Percentiles rank a stretch among this genome's conserved stretches.
These are phyloP conservation scores for Flueggea neowawraea DNA, from an alignment of 441 rosid genomes.

Conservation along the genomic window DNA sequence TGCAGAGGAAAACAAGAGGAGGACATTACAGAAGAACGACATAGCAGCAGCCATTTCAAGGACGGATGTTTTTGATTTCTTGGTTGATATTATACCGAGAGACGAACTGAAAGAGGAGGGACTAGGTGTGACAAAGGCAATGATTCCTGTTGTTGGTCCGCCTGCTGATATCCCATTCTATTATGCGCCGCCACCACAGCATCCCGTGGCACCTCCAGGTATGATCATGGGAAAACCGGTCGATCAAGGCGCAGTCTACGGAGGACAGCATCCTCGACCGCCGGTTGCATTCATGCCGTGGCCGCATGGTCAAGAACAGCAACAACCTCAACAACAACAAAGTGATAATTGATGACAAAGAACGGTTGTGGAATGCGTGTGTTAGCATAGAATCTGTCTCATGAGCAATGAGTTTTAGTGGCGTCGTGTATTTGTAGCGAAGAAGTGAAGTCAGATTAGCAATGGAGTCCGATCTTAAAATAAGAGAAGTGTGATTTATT, in stretches of 20 bases:
- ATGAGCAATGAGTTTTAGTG: too few relatives aligned
- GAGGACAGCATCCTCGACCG: slow-evolving; percentile 49
- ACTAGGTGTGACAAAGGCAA: slow-evolving; percentile 69
- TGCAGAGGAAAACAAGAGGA: slow-evolving; percentile 88
- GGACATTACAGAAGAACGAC: slow-evolving; percentile 88
- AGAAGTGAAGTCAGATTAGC: too few relatives aligned
- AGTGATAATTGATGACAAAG: not conserved
- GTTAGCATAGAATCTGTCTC: not conserved
- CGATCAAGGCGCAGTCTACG: slow-evolving; percentile 46
- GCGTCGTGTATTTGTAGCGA: too few relatives aligned
- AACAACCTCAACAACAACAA: slow-evolving; percentile 38
- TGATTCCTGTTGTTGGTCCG: slow-evolving; percentile 58
- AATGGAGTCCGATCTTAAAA: too few relatives aligned
- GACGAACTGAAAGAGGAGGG: slow-evolving; percentile 91
- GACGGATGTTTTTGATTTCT: slow-evolving; percentile 85
- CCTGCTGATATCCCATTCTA: slow-evolving; percentile 63
- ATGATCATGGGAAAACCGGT: slow-evolving; percentile 66
- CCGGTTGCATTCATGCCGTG: slow-evolving; percentile 53
- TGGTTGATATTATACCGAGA: slow-evolving; percentile 84
- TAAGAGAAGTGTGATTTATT: too few relatives aligned
- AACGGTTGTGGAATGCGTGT: not conserved
- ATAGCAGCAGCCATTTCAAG: slow-evolving; percentile 89
- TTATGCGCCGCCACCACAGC: slow-evolving; percentile 56
- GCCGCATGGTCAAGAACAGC: slow-evolving; percentile 53
- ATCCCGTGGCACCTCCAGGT: slow-evolving; percentile 44